Conservation (phyloP, 768 basidiomycete genomes). For the Mycena maculata region DNA sequence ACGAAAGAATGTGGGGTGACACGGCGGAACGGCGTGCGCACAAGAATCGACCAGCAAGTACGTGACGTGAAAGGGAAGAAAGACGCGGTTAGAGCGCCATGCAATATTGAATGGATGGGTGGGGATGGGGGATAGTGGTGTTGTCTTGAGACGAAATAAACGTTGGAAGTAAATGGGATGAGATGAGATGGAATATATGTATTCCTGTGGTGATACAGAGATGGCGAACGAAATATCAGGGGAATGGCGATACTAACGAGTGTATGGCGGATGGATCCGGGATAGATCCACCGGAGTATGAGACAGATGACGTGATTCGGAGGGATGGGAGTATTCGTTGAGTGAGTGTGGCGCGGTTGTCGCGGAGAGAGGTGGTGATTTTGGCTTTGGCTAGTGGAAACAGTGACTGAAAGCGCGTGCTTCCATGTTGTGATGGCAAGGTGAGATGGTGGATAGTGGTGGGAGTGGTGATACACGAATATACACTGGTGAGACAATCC, state of each 20-base stretch:
- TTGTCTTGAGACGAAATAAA: constrained; percentile 18
- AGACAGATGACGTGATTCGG: constrained; percentile 1
- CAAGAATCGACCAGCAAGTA: constrained; percentile 14
- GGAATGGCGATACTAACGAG: constrained; percentile 16
- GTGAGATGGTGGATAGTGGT: constrained; percentile 11
- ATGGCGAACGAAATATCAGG: not conserved
- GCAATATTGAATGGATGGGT: constrained; percentile 28
- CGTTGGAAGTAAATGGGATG: not conserved
- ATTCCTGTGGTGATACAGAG: constrained; percentile 20
- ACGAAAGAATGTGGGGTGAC: constrained; percentile 15
- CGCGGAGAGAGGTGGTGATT: constrained; percentile 2
- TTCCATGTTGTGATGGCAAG: constrained; percentile 17
- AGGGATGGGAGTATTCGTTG: not conserved
- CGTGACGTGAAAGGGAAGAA: constrained; percentile 10
- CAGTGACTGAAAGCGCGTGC: constrained; percentile 3
- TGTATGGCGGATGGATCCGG: constrained; percentile 14
- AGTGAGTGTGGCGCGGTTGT: constrained; percentile 27
- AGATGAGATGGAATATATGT: constrained; percentile 11
- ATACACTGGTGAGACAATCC: constrained; percentile 37
- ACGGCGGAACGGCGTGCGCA: constrained; percentile 16
- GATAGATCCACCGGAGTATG: constrained; percentile 6
- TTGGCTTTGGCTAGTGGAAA: constrained; percentile 27
- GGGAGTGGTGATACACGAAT: constrained; percentile 36
- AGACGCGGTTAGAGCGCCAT: constrained; percentile 25
- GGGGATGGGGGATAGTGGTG: constrained; percentile 20